Conservation (phyloP, 345 rosid genomes). For the Lepidium didymum region DNA sequence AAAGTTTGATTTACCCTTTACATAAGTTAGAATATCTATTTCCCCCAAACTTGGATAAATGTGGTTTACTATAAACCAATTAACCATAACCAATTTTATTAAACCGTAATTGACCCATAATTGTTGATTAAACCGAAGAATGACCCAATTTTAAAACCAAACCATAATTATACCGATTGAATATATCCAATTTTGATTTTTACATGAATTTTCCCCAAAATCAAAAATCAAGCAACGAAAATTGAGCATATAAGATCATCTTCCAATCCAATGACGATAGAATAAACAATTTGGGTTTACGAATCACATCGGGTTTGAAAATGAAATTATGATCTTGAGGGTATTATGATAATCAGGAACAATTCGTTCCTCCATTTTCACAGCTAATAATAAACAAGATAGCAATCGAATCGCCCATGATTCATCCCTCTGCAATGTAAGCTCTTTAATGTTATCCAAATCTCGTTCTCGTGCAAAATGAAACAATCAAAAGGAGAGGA, state of each 20-base stretch:
- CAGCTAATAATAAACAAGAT: slow-evolving; percentile 72
- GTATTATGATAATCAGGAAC: slow-evolving; percentile 62
- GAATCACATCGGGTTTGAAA: slow-evolving; percentile 47
- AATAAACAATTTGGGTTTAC: slow-evolving; percentile 64
- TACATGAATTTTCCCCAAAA: too few species aligned
- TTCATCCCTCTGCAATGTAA: slow-evolving; percentile 65
- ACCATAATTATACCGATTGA: too few species aligned
- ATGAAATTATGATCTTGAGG: slow-evolving; percentile 36
- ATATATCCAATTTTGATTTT: too few species aligned
- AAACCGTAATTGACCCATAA: too few species aligned
- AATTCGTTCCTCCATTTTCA: slow-evolving; percentile 73
- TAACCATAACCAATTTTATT: too few species aligned
- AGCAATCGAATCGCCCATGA: slow-evolving; percentile 64
- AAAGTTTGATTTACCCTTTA: too few species aligned
- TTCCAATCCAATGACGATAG: slow-evolving; percentile 70
- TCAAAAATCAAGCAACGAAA: too few species aligned
- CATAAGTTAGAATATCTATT: too few species aligned
- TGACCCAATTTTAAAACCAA: too few species aligned
- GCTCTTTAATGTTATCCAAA: slow-evolving; percentile 65
- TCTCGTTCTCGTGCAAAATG: slow-evolving; percentile 46
- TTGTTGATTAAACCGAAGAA: too few species aligned
- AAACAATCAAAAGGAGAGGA: background rate
- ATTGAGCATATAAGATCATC: slow-evolving; percentile 29
- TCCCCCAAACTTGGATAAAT: too few species aligned
- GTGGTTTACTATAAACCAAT: too few species aligned